Base-by-base conservation (phyloP, 768 basidiomycete species). In the Termitomyces sp. region DNA sequence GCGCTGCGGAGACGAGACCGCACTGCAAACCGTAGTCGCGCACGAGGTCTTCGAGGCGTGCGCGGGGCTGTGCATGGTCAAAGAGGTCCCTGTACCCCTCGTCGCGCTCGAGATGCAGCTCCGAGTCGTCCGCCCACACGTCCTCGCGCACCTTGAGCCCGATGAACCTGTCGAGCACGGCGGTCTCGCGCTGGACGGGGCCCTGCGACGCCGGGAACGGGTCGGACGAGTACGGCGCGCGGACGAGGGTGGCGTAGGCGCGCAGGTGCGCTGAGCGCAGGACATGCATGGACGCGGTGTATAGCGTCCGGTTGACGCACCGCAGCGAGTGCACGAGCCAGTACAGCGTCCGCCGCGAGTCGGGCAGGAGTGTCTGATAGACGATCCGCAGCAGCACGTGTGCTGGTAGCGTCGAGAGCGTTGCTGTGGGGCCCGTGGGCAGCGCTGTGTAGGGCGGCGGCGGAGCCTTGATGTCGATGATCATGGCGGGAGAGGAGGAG, bases 281-380 rank as follows among this genome's bases (percentile, higher is more conserved):
- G 61, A 93, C 81, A 64, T 92, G 85, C 90, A 91, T 93, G 71
- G 82, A 89, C 13, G 89, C 88, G n/a, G 86, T 78, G 70, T 90
- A 93, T 56, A 91, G 74, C 4, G 82, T 73, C 5, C 80, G 79
- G 66, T 84, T 84, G 46, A 90, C 89, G 38, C 87, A 76, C 38
- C 91, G 76, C 41, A 93, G 77, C 50, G 75, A 74, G 10, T 77
- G 79, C 1, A 80, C 76, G 8, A 93, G 70, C 91, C 91, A 93
- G 55, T 87, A 84, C 10, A 91, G 77, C 14, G 36, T 38, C 36
- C 36, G 13, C 13, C 14, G 36, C 5, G 12, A 0, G 36, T 38
- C 36, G 13, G 36, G 12, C 5, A 14, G 13, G 2, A 38, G 12
- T 1, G 36, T 14, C 13, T 14, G 36, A 5, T 38, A 4, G 13